These are phyloP conservation scores for Scutellaria minor DNA, from an alignment of 257 asterid species.

Conservation along the genomic window DNA sequence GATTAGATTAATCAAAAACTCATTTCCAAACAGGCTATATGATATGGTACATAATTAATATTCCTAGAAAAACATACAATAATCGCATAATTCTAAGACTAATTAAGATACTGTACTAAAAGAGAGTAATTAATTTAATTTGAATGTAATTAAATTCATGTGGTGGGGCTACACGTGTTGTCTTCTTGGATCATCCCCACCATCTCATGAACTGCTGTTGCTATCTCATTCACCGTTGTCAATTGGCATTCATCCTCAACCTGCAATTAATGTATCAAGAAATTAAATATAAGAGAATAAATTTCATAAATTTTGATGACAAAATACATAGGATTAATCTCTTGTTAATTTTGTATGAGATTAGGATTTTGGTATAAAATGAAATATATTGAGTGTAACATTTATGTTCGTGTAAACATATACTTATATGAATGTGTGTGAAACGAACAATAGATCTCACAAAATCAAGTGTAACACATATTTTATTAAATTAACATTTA, in stretches of 20 bases:
- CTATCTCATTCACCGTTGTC: constrained; percentile 61
- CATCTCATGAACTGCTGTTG: constrained; percentile 60
- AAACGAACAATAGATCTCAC: too few species aligned
- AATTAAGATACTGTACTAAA: background rate
- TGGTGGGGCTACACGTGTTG: constrained; percentile 34
- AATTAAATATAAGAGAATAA: background rate
- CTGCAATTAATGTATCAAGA: constrained; percentile 33
- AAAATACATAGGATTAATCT: too few species aligned
- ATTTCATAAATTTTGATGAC: too few species aligned
- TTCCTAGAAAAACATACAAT: constrained; percentile 13
- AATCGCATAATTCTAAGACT: background rate
- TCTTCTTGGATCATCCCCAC: constrained; percentile 57
- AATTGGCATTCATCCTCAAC: constrained; percentile 65
- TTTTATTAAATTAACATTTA: too few species aligned
- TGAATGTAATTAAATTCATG: background rate
- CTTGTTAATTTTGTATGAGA: too few species aligned
- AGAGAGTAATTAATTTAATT: background rate
- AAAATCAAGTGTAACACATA: too few species aligned
- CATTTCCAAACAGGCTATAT: background rate
- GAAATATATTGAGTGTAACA: too few species aligned
- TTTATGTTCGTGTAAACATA: too few species aligned
- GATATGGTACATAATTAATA: background rate
- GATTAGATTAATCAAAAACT: constrained; percentile 16
- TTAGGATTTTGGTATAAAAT: too few species aligned
- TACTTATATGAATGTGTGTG: too few species aligned